Percentiles rank a stretch among this genome's conserved stretches.
phyloP scores from a whole-genome alignment of 371 early-diverging fungal species.

The Mortierella sp. region DNA sequence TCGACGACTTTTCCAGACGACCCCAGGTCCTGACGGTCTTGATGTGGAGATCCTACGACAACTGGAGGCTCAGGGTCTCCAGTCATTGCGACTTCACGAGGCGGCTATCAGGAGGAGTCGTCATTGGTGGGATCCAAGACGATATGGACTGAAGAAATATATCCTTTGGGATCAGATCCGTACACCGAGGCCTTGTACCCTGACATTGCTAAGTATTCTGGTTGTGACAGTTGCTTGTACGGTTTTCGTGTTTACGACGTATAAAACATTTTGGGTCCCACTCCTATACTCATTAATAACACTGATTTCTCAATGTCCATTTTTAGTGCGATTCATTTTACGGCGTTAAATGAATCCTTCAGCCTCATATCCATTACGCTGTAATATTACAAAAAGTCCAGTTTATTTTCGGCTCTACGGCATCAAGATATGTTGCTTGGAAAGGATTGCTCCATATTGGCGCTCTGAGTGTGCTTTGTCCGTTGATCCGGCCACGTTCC shows the following conservation, averaged over 20 bases:
- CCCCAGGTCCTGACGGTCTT: constrained; percentile 36
- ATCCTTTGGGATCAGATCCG: constrained; percentile 23
- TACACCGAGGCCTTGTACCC: constrained; percentile 29
- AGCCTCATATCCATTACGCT: no score
- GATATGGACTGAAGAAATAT: constrained; percentile 36
- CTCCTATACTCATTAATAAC: no score
- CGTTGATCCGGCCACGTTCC: no score
- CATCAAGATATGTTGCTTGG: no score
- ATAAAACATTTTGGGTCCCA: background rate
- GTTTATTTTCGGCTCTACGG: no score
- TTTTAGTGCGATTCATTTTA: no score
- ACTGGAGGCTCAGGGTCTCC: constrained; percentile 30
- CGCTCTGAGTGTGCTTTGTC: no score
- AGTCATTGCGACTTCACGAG: constrained; percentile 18
- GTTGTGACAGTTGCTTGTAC: constrained; percentile 22
- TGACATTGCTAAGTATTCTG: constrained; percentile 18
- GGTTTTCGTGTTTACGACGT: constrained; percentile 4
- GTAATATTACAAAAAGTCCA: no score
- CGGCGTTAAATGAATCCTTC: no score
- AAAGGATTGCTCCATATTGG: no score
- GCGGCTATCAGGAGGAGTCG: background rate
- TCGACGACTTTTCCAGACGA: constrained; percentile 25
- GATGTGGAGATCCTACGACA: constrained; percentile 28
- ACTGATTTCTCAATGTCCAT: no score
- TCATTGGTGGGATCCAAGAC: constrained; percentile 36